These are phyloP conservation scores for Beauveria scarabaeidicola DNA, from an alignment of 2,329 filamentous ascomycete genomes.

Conservation along the genomic window DNA sequence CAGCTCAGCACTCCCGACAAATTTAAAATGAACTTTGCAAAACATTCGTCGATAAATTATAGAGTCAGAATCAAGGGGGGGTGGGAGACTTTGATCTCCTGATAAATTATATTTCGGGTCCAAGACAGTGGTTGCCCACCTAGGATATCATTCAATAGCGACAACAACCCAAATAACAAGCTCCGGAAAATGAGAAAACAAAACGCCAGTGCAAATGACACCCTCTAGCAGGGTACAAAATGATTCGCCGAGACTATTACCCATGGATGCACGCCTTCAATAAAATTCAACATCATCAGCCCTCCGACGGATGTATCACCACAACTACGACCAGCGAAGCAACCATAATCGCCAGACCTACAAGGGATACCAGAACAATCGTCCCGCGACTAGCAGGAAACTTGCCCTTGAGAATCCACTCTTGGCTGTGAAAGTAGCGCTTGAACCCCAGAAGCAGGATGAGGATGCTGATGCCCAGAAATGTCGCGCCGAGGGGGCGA, in stretches of 20 bases:
- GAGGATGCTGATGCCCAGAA: conserved; percentile 66
- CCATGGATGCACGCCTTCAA: not conserved
- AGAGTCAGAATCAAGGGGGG: fast-evolving
- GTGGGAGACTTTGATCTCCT: too few species aligned
- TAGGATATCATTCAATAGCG: not conserved
- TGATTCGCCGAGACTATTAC: not conserved
- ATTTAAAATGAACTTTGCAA: too few species aligned
- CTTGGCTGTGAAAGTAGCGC: conserved; percentile 68
- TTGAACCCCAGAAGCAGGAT: conserved; percentile 70
- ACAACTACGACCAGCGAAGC: conserved; percentile 52
- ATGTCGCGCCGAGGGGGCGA: conserved; percentile 67
- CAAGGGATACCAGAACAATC: conserved; percentile 58
- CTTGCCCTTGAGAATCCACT: conserved; percentile 72
- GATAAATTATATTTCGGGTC: not conserved
- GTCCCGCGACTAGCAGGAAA: conserved; percentile 72
- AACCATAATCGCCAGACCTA: conserved; percentile 56
- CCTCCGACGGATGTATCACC: conserved; percentile 36
- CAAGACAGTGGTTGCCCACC: not conserved
- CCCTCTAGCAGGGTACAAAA: not conserved
- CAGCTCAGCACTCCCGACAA: not conserved
- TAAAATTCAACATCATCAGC: not conserved
- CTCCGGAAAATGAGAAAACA: not conserved
- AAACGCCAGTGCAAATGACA: not conserved
- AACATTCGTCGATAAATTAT: not conserved
- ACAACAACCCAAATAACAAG: not conserved